Evolutionary conservation across 495 filamentous ascomycete genomes (phyloP), one percentile per base, ranked within the genome.

Genomic region (Penicillium parvum): DNA sequence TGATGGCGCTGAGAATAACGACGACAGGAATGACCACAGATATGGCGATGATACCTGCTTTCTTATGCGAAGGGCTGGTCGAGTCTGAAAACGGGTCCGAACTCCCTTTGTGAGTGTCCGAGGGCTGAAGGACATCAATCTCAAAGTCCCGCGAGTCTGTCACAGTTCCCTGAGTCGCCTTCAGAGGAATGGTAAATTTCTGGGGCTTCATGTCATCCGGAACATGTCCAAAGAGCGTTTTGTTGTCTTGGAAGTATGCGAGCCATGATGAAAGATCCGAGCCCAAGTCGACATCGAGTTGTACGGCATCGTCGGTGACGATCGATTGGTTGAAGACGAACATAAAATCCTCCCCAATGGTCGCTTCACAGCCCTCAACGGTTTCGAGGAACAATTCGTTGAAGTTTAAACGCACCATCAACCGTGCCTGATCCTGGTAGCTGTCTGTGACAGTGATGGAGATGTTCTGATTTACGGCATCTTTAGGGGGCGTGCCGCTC

Each of bases 361-460:
- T 80, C 1, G 78, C 71, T 48, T 83, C 77, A 76, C 59, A 54
- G 38, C 55, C 46, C 28, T 68, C 54, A 44, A 77, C 49, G 5
- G 56, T 57, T 17, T 64, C 58, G 1, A 46, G 50, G 39, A 82
- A 74, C 4, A 83, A 60, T 7, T 61, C 63, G 1, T 58, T 50
- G 17, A 83, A 69, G n/a, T 76, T 59, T 12, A 95, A 60, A 18
- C 64, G 61, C 22, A 94, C 60, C n/a, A 80, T 77, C 8, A 84
- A 60, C 29, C 74, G 83, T 5, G 88, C 73, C 19, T 63, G 65
- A 49, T 90, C 79, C 2, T 76, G 77, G 45, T 79, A 84, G 9
- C 60, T 66, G 55, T 94, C 87, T 7, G 61, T 72, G 3, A 84
- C 77, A 17, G 70, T 68, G 36, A 95, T 69, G 1, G 76, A 83